These are phyloP conservation scores for Ophiostoma perfectum DNA, from an alignment of 2,329 filamentous ascomycete genomes.

Conservation along the genomic window DNA sequence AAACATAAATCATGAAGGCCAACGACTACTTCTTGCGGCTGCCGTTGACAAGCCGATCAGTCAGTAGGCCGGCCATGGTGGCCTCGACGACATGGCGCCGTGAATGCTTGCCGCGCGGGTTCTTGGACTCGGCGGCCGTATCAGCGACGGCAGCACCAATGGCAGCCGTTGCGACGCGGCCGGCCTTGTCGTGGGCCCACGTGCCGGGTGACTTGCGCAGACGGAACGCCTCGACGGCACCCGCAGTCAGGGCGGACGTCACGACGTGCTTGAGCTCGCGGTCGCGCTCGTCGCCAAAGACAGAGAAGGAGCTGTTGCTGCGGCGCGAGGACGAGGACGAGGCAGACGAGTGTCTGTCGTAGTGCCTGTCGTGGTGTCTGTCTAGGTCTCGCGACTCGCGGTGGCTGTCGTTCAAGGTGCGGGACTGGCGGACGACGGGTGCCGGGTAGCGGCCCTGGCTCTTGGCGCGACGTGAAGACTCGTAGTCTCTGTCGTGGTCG, in stretches of 20 bases:
- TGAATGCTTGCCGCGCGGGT: constrained; percentile 20
- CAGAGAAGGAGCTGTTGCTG: neutral
- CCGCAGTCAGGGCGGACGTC: constrained; percentile 25
- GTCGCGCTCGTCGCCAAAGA: neutral
- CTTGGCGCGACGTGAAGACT: neutral
- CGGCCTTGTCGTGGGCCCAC: constrained; percentile 24
- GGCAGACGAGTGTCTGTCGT: neutral
- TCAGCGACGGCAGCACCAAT: constrained; percentile 26
- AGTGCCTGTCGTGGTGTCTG: neutral
- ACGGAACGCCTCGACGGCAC: constrained; percentile 27
- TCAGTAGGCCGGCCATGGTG: constrained; percentile 27
- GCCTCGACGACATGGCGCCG: constrained; percentile 28
- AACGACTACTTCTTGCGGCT: constrained; percentile 22
- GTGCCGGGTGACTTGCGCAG: constrained; percentile 24
- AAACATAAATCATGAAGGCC: too few species aligned
- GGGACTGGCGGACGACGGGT: neutral
- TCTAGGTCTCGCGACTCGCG: neutral
- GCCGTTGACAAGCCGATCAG: constrained; percentile 28
- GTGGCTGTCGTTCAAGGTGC: neutral
- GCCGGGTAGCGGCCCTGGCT: neutral
- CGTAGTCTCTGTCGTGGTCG: constrained; percentile 1
- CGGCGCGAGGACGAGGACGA: neutral
- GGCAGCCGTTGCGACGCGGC: constrained; percentile 27
- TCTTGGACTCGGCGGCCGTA: constrained; percentile 22
- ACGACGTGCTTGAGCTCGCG: constrained; percentile 21